Conservation (phyloP, 2,329 filamentous ascomycete genomes). For the Lachnellula subtilissima region DNA sequence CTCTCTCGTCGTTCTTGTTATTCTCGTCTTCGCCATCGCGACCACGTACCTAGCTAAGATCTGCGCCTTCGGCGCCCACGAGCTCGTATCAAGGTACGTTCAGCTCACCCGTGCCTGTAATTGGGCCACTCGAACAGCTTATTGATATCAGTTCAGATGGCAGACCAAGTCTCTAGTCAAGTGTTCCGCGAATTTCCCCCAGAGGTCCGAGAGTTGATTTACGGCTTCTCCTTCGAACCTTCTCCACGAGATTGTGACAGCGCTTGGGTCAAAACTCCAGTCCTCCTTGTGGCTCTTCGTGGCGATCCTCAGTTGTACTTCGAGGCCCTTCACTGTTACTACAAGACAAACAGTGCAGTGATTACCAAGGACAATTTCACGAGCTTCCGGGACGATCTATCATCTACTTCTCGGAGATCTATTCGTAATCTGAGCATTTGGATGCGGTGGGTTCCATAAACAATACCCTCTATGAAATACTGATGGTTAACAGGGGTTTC, state of each 20-base stretch:
- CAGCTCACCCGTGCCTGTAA: too few species aligned
- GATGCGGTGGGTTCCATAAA: neutral
- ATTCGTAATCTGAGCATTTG: neutral
- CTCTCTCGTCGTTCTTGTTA: too few species aligned
- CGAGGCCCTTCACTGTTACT: neutral
- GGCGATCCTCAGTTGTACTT: neutral
- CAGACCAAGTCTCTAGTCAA: neutral
- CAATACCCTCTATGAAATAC: too few species aligned
- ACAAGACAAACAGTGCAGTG: neutral
- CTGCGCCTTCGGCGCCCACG: too few species aligned
- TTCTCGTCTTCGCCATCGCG: too few species aligned
- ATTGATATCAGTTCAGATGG: too few species aligned
- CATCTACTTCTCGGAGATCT: neutral
- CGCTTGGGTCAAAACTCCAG: neutral
- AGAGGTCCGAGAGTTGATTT: neutral
- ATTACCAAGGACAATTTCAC: neutral
- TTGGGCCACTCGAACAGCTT: too few species aligned
- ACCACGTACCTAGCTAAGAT: too few species aligned
- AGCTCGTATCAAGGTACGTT: too few species aligned
- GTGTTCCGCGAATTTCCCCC: neutral
- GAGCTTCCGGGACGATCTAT: neutral
- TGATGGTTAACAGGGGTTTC: too few species aligned
- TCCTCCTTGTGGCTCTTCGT: neutral
- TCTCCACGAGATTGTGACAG: neutral
- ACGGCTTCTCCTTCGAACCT: neutral